Base-by-base conservation (phyloP, 805 yeast genomes). In the Vanderwaltozyma yarrowii region DNA sequence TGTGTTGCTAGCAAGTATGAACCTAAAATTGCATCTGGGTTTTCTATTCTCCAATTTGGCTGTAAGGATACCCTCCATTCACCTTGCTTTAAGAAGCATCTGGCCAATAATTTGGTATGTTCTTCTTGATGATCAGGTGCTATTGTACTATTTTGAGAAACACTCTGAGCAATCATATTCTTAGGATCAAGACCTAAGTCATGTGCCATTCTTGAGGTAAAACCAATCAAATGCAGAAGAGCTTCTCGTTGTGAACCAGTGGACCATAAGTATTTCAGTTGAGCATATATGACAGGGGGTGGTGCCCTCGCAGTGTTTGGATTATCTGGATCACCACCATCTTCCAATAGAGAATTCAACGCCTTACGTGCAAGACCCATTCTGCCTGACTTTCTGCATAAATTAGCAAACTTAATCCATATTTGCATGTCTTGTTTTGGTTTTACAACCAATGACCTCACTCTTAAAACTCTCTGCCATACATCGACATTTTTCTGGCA, bases 391-490 rank as follows among this genome's bases (percentile, higher is more conserved):
- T 92, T 92, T 45, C 98, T 74, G 57, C 97, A 87, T 41, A 92
- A 66, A 53, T 92, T 92, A 16, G 98, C 97, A 69, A 92, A 94
- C 60, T 92, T 88, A 51, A 92, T 89, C 96, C 97, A 87, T 74
- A 88, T 85, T 38, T 84, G 92, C 92, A 88, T 82, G 56, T 92
- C 96, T 52, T 92, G 94, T 47, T 88, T 85, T 2, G 98, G 99
- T 45, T 81, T 80, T 32, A 92, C 83, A 12, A 92, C 97, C 33
- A 92, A 68, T 0, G 96, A 89, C 40, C 98, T 71, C 2, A 89
- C 95, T 56, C 88, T 84, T 43, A 92, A 70, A 76, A 92, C 80
- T 53, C 96, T 70, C 58, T 89, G 96, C 98, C 99, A 92, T n/a
- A 88, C 87, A 62, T 92, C 99, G 36, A 92, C 97, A 62, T 92